Conservation (phyloP, 345 rosid genomes). For the Arabis alpina region DNA sequence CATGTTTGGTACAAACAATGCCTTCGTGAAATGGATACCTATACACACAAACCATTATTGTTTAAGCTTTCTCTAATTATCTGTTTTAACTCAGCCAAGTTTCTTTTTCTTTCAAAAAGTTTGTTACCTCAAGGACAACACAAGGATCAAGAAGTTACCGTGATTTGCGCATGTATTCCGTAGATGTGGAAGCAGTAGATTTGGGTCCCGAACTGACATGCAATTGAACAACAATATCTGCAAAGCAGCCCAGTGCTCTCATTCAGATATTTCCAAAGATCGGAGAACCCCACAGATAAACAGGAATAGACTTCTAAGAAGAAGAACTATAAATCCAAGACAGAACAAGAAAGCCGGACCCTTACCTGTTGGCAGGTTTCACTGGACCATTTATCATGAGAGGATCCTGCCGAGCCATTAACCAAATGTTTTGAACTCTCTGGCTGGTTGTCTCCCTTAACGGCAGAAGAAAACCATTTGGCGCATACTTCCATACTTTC, state of each 20-base stretch:
- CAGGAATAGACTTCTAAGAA: not conserved
- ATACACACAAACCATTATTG: conserved; percentile 31
- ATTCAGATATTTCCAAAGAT: conserved; percentile 18
- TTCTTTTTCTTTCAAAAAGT: not conserved
- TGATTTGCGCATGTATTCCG: conserved; percentile 55
- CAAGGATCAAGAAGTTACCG: conserved; percentile 47
- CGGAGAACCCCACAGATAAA: conserved; percentile 2
- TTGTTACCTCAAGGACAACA: conserved; percentile 11
- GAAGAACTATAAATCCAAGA: conserved; percentile 4
- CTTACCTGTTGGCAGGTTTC: conserved; percentile 69
- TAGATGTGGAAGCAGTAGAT: conserved; percentile 67
- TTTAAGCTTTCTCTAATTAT: conserved; percentile 18
- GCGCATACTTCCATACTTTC: conserved; percentile 97
- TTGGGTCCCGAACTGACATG: conserved; percentile 80
- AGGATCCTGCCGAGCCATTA: conserved; percentile 46
- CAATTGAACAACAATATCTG: conserved; percentile 85
- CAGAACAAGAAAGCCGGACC: conserved; percentile 13
- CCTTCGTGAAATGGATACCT: conserved; percentile 90
- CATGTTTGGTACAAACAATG: conserved; percentile 91
- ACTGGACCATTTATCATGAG: conserved; percentile 33
- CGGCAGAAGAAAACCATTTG: conserved; percentile 79
- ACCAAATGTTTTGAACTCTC: conserved; percentile 42
- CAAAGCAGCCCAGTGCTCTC: conserved; percentile 29
- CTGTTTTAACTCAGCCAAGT: not conserved
- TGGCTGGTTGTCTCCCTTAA: conserved; percentile 55